These are phyloP conservation scores for Amoeboradix gromovi DNA, from an alignment of 371 early-diverging fungal genomes.

Conservation along the genomic window DNA sequence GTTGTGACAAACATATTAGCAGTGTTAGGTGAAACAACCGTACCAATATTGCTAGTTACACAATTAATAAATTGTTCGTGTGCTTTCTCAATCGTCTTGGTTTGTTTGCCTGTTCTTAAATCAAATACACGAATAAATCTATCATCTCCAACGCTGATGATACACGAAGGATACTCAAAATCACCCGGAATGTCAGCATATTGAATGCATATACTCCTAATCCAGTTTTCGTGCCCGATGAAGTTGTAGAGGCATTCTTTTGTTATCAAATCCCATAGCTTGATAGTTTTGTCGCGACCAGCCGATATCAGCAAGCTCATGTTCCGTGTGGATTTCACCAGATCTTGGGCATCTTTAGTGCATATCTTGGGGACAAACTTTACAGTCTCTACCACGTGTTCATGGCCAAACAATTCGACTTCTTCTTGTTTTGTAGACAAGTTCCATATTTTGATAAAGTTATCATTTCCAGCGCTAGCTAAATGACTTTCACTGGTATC, in stretches of 20 bases:
- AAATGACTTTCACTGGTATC: too few species aligned
- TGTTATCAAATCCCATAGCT: constrained; percentile 45
- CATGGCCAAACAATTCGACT: too few species aligned
- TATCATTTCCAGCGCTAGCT: too few species aligned
- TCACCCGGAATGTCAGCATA: too few species aligned
- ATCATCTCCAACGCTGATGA: constrained; percentile 54
- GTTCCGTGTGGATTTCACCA: constrained; percentile 16
- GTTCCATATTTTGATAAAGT: too few species aligned
- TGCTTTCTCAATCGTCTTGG: constrained; percentile 39
- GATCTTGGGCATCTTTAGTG: constrained; percentile 29
- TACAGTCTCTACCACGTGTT: constrained; percentile 71
- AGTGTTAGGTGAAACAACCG: too few species aligned
- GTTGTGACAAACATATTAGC: too few species aligned
- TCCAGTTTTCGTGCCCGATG: constrained; percentile 82
- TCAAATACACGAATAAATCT: constrained; percentile 67
- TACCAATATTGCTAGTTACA: constrained; percentile 21
- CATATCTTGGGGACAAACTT: constrained; percentile 40
- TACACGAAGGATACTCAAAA: too few species aligned
- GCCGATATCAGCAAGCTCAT: constrained; percentile 40
- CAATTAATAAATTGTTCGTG: constrained; percentile 69
- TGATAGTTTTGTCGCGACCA: constrained; percentile 60
- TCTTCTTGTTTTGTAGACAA: too few species aligned
- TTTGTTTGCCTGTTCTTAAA: constrained; percentile 41
- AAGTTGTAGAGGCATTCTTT: constrained; percentile 40
- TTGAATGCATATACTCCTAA: constrained; percentile 46